Conservation (phyloP, 2,329 filamentous ascomycete species). For the Knufia fluminis region DNA sequence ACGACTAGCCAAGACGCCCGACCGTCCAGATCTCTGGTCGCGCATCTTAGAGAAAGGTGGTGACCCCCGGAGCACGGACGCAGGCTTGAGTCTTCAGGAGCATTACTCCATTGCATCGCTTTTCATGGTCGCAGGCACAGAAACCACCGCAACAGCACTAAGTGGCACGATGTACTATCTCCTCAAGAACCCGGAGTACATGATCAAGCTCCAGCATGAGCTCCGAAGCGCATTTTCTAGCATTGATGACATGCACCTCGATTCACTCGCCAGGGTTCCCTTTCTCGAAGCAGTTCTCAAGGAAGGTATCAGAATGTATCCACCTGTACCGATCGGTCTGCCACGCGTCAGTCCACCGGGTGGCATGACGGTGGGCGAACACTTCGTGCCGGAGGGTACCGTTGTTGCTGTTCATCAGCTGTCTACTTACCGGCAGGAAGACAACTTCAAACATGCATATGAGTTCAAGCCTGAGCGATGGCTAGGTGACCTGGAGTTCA, state of each 20-base stretch:
- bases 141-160: conserved; percentile 43
- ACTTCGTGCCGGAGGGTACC: conserved; percentile 20
- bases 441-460: conserved; percentile 5
- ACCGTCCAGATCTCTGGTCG: background rate
- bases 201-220: conserved; percentile 34
- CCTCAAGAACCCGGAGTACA: conserved; percentile 29
- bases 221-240: conserved; percentile 21
- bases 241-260: conserved; percentile 29
- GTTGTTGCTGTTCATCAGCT: background rate
- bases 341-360: conserved; percentile 24
- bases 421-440: conserved; percentile 1
- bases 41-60: background rate
- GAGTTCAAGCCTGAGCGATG: conserved; percentile 11
- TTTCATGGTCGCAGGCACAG: conserved; percentile 39
- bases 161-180: conserved; percentile 34
- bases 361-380: conserved; percentile 2
- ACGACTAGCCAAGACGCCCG: conserved; percentile 2
- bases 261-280: background rate
- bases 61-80: background rate
- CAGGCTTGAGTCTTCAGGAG: background rate
- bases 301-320: conserved; percentile 27
- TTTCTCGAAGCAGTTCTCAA: conserved; percentile 24
- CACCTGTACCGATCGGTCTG: conserved; percentile 25
- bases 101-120: conserved; percentile 9
- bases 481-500: conserved; percentile 7